Evolutionary conservation across 2,329 filamentous ascomycete genomes (phyloP).

Genomic region (Pleomassaria siparia): DNA sequence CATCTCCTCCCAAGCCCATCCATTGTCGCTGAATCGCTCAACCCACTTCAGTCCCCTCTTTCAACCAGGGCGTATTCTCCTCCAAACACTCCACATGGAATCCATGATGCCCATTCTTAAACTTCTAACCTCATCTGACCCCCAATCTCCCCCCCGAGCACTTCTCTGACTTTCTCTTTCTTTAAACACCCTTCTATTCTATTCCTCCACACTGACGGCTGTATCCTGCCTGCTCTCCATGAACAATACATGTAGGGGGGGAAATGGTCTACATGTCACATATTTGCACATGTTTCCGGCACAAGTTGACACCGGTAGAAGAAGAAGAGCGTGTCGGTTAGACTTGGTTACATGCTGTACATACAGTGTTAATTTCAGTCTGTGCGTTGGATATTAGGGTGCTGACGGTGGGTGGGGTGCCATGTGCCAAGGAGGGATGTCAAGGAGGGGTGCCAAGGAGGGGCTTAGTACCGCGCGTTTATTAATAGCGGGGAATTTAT

Average conservation of each 20-base stretch:
- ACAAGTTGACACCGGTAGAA: too few relatives aligned
- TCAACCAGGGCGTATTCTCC: slow-evolving; percentile 32
- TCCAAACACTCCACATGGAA: slow-evolving; percentile 31
- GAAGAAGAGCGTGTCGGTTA: background rate
- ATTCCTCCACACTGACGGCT: slow-evolving; percentile 28
- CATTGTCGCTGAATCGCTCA: too few relatives aligned
- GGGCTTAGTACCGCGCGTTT: too few relatives aligned
- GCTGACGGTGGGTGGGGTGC: background rate
- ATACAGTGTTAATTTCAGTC: slow-evolving; percentile 3
- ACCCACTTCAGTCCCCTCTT: slow-evolving; percentile 28
- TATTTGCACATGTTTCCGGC: too few relatives aligned
- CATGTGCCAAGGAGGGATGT: too few relatives aligned
- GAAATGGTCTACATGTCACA: slow-evolving; percentile 19
- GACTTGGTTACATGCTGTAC: background rate
- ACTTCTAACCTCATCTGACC: slow-evolving; percentile 22
- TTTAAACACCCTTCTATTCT: slow-evolving; percentile 29
- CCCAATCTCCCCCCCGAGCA: slow-evolving; percentile 10
- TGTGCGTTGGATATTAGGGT: background rate
- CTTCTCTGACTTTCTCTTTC: slow-evolving; percentile 21
- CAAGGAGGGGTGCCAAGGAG: too few relatives aligned
- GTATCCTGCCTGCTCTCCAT: slow-evolving; percentile 33
- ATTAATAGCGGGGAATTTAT: too few relatives aligned
- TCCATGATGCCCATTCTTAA: slow-evolving; percentile 30
- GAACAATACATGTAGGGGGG: slow-evolving; percentile 35
- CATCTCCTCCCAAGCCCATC: too few relatives aligned